phyloP scores from a whole-genome alignment of 2,329 filamentous ascomycete species.

The Macrophomina pseudophaseolina region DNA sequence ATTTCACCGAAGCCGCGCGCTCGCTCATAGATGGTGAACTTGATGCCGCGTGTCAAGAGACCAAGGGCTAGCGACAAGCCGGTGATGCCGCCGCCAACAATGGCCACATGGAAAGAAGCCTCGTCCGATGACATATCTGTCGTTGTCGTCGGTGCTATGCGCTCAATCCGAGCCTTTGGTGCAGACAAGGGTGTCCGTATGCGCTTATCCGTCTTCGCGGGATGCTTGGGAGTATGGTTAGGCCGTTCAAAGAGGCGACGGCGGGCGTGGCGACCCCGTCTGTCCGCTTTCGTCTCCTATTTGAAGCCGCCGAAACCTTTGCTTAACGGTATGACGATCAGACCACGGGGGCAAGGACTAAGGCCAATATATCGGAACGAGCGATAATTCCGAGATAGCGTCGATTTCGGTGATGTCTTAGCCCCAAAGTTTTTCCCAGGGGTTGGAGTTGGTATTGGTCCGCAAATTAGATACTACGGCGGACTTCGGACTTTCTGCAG shows the following conservation, averaged over 20 bases:
- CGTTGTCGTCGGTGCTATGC: neutral
- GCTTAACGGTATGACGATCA: no score
- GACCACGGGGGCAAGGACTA: no score
- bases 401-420: no score
- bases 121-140: neutral
- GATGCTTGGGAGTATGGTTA: no score
- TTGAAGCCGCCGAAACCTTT: no score
- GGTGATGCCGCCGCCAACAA: slow-evolving; percentile 38
- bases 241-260: no score
- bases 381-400: no score
- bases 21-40: slow-evolving; percentile 38
- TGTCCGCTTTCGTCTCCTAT: no score
- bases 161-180: neutral
- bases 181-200: neutral
- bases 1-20: slow-evolving; percentile 34
- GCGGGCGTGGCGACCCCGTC: no score
- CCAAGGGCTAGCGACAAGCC: slow-evolving; percentile 37
- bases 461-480: neutral
- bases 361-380: no score
- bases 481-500: neutral
- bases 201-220: no score
- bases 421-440: no score
- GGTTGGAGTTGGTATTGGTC: neutral
- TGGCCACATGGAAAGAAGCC: slow-evolving; percentile 25
- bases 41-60: slow-evolving; percentile 32